Evolutionary conservation across 2,329 filamentous ascomycete genomes (phyloP).

Genomic region (Didymella arachidicola): DNA sequence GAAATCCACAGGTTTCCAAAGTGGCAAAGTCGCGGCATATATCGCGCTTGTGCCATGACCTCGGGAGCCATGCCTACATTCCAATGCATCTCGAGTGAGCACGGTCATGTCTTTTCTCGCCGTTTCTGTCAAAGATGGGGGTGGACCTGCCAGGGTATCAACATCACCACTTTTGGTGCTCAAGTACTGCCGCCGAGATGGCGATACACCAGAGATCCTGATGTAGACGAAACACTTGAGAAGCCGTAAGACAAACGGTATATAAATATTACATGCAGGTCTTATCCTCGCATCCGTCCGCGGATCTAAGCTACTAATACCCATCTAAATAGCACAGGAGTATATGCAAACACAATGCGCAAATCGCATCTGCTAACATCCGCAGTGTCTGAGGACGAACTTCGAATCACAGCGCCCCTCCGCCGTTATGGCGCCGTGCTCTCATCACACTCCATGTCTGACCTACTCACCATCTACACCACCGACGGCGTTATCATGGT

Average conservation of each 20-base stretch:
- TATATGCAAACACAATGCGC: neutral
- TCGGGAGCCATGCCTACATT: neutral
- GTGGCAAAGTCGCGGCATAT: neutral
- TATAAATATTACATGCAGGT: no score
- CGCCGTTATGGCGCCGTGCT: constrained; percentile 17
- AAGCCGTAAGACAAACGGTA: no score
- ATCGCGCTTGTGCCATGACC: neutral
- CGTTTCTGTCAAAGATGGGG: constrained; percentile 6
- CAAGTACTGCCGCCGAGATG: neutral
- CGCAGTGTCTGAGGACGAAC: constrained; percentile 9
- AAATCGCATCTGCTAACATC: neutral
- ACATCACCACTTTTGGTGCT: constrained; percentile 5
- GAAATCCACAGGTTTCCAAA: neutral
- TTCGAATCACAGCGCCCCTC: constrained; percentile 14
- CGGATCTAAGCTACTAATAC: no score
- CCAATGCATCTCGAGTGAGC: no score
- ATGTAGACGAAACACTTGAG: no score
- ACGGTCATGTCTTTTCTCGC: neutral
- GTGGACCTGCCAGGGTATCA: constrained; percentile 1
- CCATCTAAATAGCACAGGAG: neutral
- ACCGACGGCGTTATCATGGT: constrained; percentile 16
- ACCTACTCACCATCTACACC: constrained; percentile 21
- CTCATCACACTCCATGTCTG: constrained; percentile 13
- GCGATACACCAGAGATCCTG: no score
- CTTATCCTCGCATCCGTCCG: no score